Base-by-base conservation (phyloP, 2,329 filamentous ascomycete species). In the Dryadomyces sulphureus region DNA sequence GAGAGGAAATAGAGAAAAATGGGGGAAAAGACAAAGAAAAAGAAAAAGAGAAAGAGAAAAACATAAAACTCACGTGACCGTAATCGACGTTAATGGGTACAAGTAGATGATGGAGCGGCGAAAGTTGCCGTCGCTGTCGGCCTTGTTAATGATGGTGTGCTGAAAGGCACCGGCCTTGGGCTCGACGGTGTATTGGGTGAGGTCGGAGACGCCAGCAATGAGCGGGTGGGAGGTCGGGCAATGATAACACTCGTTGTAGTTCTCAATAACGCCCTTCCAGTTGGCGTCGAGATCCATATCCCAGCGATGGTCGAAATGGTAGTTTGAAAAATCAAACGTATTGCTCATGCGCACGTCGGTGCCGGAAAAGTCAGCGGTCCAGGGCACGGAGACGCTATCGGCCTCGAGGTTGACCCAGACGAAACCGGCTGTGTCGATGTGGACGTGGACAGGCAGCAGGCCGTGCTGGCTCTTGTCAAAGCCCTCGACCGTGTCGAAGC, bases 231-330 rank as follows among this genome's bases (percentile, higher is more conserved):
- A 64, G 2, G 65, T 70, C 34, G 64, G 61, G 53, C 68, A 72
- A 55, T 72, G 69, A 54, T 72, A 72, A 56, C 54, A 56, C 36
- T 55, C 68, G 54, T 72, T 71, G 57, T 67, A 72, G 54, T 71
- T 70, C 50, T 72, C 68, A 21, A 62, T 57, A 7, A 66, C 54
- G 5, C 53, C 54, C 50, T 66, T 66, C 63, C 64, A 66, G 49
- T 65, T 66, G 43, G 62, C 60, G 1, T 59, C 55, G 4, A 61
- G 55, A 11, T 58, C 54, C 48, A 61, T 54, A 6, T 61, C 58
- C 59, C 51, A 53, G 9, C 38, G 36, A 30, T 53, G 51, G 38
- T 53, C 51, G 21, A 47, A 58, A 7, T 45, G 41, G 43, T 56
- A 60, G 11, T 56, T 55, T 6, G 43, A 45, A 22, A 60, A 53